Evolutionary conservation across 306 rosid genomes (phyloP), one percentile per base, ranked within the genome.

Genomic region (Carpinus fangiana): DNA sequence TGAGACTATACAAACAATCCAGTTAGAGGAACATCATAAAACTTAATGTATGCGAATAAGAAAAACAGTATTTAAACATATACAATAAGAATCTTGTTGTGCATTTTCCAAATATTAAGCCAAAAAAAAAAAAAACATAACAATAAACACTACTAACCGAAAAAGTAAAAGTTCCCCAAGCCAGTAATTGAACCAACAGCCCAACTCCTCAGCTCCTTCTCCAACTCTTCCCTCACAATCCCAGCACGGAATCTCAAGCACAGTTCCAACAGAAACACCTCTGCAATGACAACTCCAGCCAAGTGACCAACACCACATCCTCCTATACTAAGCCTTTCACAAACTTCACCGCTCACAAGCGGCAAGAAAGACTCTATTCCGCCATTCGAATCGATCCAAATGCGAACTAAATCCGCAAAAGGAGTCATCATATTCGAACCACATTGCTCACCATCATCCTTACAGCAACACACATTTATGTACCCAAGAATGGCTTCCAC

Each of bases 181-280:
- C 84, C 83, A 78, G 96, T 84, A 8, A 92, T 83, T 73, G 97
- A 92, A 78, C 87, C 89, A 76, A 85, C 88, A 47, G 86, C 85
- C 97, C 96, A 92, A 78, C 43, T 83, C 84, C 82, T 88, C 47
- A 92, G 54, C 61, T 88, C 82, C 72, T 65, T 80, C 69, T 87
- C 96, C 84, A 86, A 76, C 73, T 82, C 96, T 72, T 46, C 78
- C 82, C 62, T 79, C 0, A 84, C 73, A 70, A n/a, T 54, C 73
- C 79, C 80, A 69, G 16, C 17, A 57, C 71, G 73, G 14, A 84
- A 80, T 78, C 73, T 74, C 76, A 90, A 72, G 73, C 90, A 85
- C 73, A 89, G 78, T 69, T 85, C 86, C 84, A 94, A 52, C 74
- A 89, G 46, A 84, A 90, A 88, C 21, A 67, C 80, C 90, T 89